Evolutionary conservation across 2,329 filamentous ascomycete genomes (phyloP), one percentile per base, ranked within the genome.

Genomic region (Akanthomyces lecanii): DNA sequence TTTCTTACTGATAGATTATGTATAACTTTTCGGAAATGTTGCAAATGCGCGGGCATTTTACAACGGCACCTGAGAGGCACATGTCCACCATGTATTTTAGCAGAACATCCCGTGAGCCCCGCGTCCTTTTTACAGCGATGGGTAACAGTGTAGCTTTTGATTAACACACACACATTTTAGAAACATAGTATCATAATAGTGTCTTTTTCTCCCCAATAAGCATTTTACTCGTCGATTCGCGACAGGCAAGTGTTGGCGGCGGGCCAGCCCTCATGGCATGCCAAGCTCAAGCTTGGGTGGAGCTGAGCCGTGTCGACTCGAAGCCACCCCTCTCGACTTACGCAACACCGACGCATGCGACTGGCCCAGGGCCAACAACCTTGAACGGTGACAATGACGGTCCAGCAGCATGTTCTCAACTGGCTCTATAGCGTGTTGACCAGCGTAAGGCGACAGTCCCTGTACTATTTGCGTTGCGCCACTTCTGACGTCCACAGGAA

Each of bases 381-480:
- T 25, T 47, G 23, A 53, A 38, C 40, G 51, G 30, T 28, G 18
- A 79, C 72, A 64, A 86, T 86, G 82, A 86, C 88, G 70, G 90
- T 97, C 73, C 89, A 91, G 71, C 92, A 96, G 76, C 90, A 92
- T 78, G 89, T 96, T 65, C 82, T 98, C 71, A 93, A 92, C 78
- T 98, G 94, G 94, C 87, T 98, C 6, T 97, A 96, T 78, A 95
- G 91, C 77, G 89, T 97, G 62, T 79, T 98, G 64, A 91, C 89
- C 48, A 91, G 87, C 70, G 90, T 92, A 78, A 55, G 80, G 25
- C 38, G 3, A 38, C 7, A 2, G 4, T 5, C 14, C 21, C 7
- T 18, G n/a, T n/a, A 11, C n/a, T 62, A 14, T 52, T 25, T 28
- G 44, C 23, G 28, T 23, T 48, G 45, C 56, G 45, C 51, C 57